Evolutionary conservation across 768 basidiomycete genomes (phyloP).

Genomic region (Hypholoma fasciculare): DNA sequence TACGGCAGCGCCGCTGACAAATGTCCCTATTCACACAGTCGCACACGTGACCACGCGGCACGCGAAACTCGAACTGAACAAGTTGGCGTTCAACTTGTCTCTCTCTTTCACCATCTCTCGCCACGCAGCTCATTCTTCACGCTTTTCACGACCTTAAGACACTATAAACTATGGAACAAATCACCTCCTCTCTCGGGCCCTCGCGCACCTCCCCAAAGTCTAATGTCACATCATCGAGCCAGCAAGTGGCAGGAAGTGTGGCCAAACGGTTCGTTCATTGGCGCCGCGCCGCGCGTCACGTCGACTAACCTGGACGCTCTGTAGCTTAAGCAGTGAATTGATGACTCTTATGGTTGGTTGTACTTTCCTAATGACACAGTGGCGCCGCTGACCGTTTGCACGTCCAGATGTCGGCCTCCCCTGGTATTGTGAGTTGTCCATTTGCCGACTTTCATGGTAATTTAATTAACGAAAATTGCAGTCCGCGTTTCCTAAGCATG

Average conservation of each 20-base stretch:
- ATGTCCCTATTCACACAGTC: constrained; percentile 3
- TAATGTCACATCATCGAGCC: constrained; percentile 47
- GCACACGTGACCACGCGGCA: constrained; percentile 17
- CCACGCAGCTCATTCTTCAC: constrained; percentile 14
- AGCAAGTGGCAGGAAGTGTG: constrained; percentile 72
- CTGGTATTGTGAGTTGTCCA: constrained; percentile 68
- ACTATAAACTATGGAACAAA: constrained; percentile 62
- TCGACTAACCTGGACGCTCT: constrained; percentile 7
- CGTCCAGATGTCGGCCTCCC: constrained; percentile 81
- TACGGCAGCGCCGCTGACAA: constrained; percentile 11
- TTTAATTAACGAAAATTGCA: constrained; percentile 27
- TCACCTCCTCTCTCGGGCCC: constrained; percentile 63
- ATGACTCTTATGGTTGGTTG: constrained; percentile 83
- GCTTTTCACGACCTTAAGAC: constrained; percentile 21
- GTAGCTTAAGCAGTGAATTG: constrained; percentile 76
- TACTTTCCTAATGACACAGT: neutral
- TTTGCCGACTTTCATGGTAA: neutral
- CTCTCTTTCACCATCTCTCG: constrained; percentile 2
- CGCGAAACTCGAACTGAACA: constrained; percentile 2
- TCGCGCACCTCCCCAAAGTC: constrained; percentile 60
- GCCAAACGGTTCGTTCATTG: constrained; percentile 66
- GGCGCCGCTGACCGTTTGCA: constrained; percentile 9
- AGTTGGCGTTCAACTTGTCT: constrained; percentile 11
- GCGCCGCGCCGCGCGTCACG: neutral
- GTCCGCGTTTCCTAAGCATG: constrained; percentile 90